Percentiles rank a stretch among this genome's conserved stretches.
phyloP scores from a whole-genome alignment of 2,329 filamentous ascomycete species.

The Tolypocladium endophyticum region DNA sequence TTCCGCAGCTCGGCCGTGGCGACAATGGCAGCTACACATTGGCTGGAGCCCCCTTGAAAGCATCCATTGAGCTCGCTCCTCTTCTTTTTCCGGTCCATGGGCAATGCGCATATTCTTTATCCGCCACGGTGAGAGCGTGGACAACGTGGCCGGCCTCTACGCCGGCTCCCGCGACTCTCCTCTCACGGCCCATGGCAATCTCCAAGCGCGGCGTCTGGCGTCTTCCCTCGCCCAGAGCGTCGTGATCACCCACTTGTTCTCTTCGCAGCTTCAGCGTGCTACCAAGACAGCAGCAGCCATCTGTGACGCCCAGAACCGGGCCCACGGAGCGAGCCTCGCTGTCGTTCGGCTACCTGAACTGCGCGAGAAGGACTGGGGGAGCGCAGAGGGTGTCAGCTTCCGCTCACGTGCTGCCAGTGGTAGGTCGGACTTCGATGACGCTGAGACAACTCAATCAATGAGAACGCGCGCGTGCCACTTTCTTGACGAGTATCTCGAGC shows the following conservation, averaged over 20 bases:
- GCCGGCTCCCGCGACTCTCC: constrained; percentile 73
- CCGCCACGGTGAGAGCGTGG: constrained; percentile 81
- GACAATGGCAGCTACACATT: background rate
- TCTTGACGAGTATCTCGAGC: constrained; percentile 51
- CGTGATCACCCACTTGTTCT: constrained; percentile 55
- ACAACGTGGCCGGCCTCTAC: constrained; percentile 72
- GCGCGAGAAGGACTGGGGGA: constrained; percentile 67
- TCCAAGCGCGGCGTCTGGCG: constrained; percentile 67
- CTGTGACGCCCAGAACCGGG: constrained; percentile 38
- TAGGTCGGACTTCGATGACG: constrained; percentile 29
- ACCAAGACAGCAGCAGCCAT: constrained; percentile 60
- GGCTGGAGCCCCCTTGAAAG: background rate
- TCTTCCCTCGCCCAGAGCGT: constrained; percentile 38
- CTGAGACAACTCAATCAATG: constrained; percentile 63
- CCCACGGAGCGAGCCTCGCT: constrained; percentile 3
- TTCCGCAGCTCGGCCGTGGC: background rate
- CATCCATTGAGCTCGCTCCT: background rate
- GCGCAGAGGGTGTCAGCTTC: constrained; percentile 55
- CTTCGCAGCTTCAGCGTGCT: constrained; percentile 69
- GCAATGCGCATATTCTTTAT: constrained; percentile 55
- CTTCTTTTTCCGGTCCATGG: background rate
- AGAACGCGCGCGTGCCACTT: constrained; percentile 53
- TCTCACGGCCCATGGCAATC: constrained; percentile 69
- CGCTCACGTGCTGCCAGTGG: constrained; percentile 16
- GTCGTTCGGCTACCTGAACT: constrained; percentile 30